These are phyloP conservation scores for Symmetrospora coprosmae DNA, from an alignment of 768 basidiomycete genomes.

Conservation along the genomic window DNA sequence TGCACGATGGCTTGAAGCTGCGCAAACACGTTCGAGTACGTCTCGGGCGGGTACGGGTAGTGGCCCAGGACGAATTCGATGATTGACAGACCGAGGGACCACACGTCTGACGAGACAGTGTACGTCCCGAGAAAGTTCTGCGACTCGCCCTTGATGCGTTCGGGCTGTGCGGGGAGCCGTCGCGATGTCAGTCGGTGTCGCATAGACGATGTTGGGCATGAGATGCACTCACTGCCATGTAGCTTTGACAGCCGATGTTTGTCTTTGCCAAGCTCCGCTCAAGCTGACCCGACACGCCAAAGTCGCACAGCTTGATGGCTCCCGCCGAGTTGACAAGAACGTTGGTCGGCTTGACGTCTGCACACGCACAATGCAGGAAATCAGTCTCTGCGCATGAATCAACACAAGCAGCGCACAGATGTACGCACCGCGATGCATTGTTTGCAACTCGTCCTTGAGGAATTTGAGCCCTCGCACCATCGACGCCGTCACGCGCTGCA, in stretches of 20 bases:
- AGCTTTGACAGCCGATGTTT: slow-evolving; percentile 95
- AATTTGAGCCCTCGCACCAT: slow-evolving; percentile 87
- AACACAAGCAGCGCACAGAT: slow-evolving; percentile 34
- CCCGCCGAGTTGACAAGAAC: slow-evolving; percentile 80
- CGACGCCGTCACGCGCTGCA: slow-evolving; percentile 61
- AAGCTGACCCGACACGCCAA: slow-evolving; percentile 95
- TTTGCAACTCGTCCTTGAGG: slow-evolving; percentile 84
- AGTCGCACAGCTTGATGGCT: slow-evolving; percentile 87
- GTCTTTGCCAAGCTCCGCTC: slow-evolving; percentile 94
- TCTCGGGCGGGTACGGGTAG: slow-evolving; percentile 96
- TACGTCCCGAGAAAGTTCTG: slow-evolving; percentile 73
- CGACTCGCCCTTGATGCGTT: slow-evolving; percentile 89
- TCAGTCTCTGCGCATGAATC: slow-evolving; percentile 38
- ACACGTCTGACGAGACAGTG: slow-evolving; percentile 91
- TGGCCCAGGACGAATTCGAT: slow-evolving; percentile 75
- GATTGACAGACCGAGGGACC: slow-evolving; percentile 87
- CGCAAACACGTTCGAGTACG: slow-evolving; percentile 91
- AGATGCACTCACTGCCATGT: slow-evolving; percentile 70
- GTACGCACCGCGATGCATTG: slow-evolving; percentile 40
- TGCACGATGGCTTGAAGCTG: slow-evolving; percentile 93
- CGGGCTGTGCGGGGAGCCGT: slow-evolving; percentile 47
- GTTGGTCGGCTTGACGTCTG: slow-evolving; percentile 84
- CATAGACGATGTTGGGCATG: too few relatives aligned
- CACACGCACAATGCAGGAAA: neutral
- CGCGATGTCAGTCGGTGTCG: neutral